Percentiles rank a stretch among this genome's conserved stretches.
Conservation (phyloP, 768 basidiomycete species). For the Daedaleopsis nitida region DNA sequence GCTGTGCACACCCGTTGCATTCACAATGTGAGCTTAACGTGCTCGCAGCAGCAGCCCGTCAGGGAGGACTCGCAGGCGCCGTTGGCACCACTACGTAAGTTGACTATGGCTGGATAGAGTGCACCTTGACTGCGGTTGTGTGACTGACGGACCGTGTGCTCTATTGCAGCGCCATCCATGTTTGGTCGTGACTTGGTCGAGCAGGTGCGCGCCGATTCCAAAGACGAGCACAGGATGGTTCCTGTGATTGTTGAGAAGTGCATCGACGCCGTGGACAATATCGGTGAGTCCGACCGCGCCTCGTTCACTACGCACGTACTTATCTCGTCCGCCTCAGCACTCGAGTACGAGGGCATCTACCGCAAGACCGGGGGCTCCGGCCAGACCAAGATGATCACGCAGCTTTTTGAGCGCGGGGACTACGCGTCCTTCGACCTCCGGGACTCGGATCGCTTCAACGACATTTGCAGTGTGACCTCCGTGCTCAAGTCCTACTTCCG, state of each 20-base stretch:
- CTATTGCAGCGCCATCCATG: slow-evolving; percentile 75
- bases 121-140: background rate
- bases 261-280: slow-evolving; percentile 87
- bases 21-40: slow-evolving; percentile 64
- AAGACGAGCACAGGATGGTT: slow-evolving; percentile 60
- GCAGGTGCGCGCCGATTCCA: slow-evolving; percentile 73
- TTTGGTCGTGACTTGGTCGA: slow-evolving; percentile 89
- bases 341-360: slow-evolving; percentile 98
- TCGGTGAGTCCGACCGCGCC: slow-evolving; percentile 56
- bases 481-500: slow-evolving; percentile 98
- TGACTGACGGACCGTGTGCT: slow-evolving; percentile 22
- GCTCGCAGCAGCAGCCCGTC: slow-evolving; percentile 51
- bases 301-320: background rate
- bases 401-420: slow-evolving; percentile 92
- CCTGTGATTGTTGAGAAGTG: slow-evolving; percentile 96
- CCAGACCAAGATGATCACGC: slow-evolving; percentile 91
- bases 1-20: slow-evolving; percentile 89
- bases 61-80: slow-evolving; percentile 33
- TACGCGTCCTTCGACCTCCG: slow-evolving; percentile 86
- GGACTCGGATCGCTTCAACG: slow-evolving; percentile 91
- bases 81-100: slow-evolving; percentile 36
- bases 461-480: slow-evolving; percentile 95
- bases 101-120: background rate
- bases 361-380: slow-evolving; percentile 94
- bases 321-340: slow-evolving; percentile 45